Percentiles rank a stretch among this genome's conserved stretches.
Evolutionary conservation across 2,329 filamentous ascomycete species (phyloP).

Genomic region (Blumeria hordei): DNA sequence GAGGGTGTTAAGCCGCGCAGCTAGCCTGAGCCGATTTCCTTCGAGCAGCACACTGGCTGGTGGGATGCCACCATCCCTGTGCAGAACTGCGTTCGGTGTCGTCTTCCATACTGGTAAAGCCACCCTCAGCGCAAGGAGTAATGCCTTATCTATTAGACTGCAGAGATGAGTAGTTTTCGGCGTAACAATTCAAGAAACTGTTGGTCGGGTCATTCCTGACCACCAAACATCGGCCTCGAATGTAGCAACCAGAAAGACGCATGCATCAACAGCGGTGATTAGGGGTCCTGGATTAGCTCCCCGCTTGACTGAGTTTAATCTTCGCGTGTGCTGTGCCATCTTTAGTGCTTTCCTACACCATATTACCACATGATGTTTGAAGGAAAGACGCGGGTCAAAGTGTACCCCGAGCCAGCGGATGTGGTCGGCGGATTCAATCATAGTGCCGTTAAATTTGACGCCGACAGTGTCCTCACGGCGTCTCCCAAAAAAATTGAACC

Average conservation of each 20-base stretch:
- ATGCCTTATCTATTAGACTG: not conserved
- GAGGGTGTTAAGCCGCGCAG: not conserved
- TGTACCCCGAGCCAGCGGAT: not conserved
- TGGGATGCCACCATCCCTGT: not conserved
- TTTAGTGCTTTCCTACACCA: not conserved
- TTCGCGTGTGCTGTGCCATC: not conserved
- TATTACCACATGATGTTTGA: not conserved
- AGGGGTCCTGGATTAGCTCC: not conserved
- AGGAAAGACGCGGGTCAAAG: not conserved
- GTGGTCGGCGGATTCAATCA: not conserved
- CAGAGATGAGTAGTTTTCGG: not conserved
- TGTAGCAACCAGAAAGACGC: not conserved
- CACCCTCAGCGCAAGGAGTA: not conserved
- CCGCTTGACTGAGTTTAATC: not conserved
- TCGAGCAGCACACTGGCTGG: not conserved
- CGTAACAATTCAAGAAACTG: not conserved
- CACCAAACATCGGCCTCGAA: not conserved
- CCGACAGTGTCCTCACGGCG: not conserved
- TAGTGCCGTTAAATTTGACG: not conserved
- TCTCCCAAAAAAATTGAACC: not conserved
- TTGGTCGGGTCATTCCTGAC: not conserved
- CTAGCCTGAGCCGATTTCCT: not conserved
- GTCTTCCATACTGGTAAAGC: not conserved
- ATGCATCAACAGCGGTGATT: not conserved
- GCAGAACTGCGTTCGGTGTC: not conserved